A percentile compares a stretch with the other conserved stretches of the same genome.
phyloP scores from a whole-genome alignment of 495 filamentous ascomycete genomes.

The Aspergillus egyptiacus region DNA sequence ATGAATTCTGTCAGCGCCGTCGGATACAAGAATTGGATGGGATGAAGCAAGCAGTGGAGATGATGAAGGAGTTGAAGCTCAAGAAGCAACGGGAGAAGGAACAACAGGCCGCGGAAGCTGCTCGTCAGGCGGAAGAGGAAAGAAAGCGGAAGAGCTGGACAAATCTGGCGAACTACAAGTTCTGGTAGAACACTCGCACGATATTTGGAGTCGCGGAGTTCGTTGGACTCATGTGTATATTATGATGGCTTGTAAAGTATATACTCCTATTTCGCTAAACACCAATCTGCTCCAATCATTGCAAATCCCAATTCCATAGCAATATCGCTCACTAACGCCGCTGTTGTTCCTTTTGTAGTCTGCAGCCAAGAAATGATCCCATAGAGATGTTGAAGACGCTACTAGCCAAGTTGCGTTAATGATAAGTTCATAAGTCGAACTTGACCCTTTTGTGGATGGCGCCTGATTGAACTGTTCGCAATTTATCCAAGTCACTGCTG shows the following conservation, averaged over 20 bases:
- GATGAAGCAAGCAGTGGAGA: slow-evolving; percentile 72
- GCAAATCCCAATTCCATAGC: not conserved
- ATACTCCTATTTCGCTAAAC: slow-evolving; percentile 16
- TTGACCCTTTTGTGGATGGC: slow-evolving; percentile 42
- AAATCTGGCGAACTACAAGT: slow-evolving; percentile 44
- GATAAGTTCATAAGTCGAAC: slow-evolving; percentile 28
- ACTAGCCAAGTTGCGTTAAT: not conserved
- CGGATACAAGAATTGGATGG: slow-evolving; percentile 66
- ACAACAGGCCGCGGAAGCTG: slow-evolving; percentile 45
- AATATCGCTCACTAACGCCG: slow-evolving; percentile 13
- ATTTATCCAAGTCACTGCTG: slow-evolving; percentile 23
- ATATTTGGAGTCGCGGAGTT: slow-evolving; percentile 36
- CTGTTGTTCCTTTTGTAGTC: not conserved
- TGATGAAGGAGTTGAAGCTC: slow-evolving; percentile 66
- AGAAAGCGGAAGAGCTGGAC: slow-evolving; percentile 51
- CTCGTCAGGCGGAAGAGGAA: slow-evolving; percentile 41
- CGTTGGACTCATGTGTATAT: slow-evolving; percentile 32
- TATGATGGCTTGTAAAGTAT: slow-evolving; percentile 21
- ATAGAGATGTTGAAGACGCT: not conserved
- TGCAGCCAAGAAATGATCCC: not conserved
- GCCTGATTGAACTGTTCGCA: slow-evolving; percentile 28
- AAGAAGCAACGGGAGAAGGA: slow-evolving; percentile 63
- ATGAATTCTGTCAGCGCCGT: slow-evolving; percentile 74
- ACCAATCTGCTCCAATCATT: slow-evolving; percentile 9
- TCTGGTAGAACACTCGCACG: slow-evolving; percentile 34